These are phyloP conservation scores for Neurospora sp. DNA, from an alignment of 495 filamentous ascomycete genomes.

Conservation along the genomic window DNA sequence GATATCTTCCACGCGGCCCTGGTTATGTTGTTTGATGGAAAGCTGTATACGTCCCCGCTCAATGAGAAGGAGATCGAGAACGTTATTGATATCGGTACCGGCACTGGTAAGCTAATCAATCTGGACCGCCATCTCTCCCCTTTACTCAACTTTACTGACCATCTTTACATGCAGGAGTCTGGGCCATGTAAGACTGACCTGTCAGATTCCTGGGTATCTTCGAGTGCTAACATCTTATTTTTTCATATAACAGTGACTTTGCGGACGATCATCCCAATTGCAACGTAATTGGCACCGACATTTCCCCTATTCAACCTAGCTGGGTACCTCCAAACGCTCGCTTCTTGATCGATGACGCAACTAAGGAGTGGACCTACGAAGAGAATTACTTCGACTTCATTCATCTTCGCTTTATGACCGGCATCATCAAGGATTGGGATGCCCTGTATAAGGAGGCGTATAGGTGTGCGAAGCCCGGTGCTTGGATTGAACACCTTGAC, in stretches of 20 bases:
- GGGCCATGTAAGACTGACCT: not conserved
- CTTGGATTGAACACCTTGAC: slow-evolving; percentile 18
- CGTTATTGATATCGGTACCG: too few species aligned
- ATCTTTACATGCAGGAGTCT: not conserved
- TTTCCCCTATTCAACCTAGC: too few species aligned
- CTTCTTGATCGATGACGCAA: slow-evolving; percentile 44
- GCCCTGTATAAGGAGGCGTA: slow-evolving; percentile 26
- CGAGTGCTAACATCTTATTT: not conserved
- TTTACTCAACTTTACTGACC: not conserved
- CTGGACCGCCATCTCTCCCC: not conserved
- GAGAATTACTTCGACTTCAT: slow-evolving; percentile 43
- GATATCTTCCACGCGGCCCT: too few species aligned
- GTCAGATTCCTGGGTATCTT: not conserved
- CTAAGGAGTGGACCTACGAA: slow-evolving; percentile 35
- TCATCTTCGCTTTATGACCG: slow-evolving; percentile 38
- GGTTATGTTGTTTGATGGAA: too few species aligned
- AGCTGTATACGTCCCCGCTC: too few species aligned
- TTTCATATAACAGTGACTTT: slow-evolving; percentile 6
- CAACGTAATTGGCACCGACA: too few species aligned
- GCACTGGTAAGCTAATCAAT: too few species aligned
- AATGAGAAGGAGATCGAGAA: too few species aligned
- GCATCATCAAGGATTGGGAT: slow-evolving; percentile 40
- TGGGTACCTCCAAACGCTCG: slow-evolving; percentile 3
- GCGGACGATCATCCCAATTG: too few species aligned
- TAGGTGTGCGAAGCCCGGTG: slow-evolving; percentile 25